Percentiles rank a stretch among this genome's conserved stretches.
Evolutionary conservation across 2,329 filamentous ascomycete species (phyloP).

Genomic region (Pseudogymnoascus sp.): DNA sequence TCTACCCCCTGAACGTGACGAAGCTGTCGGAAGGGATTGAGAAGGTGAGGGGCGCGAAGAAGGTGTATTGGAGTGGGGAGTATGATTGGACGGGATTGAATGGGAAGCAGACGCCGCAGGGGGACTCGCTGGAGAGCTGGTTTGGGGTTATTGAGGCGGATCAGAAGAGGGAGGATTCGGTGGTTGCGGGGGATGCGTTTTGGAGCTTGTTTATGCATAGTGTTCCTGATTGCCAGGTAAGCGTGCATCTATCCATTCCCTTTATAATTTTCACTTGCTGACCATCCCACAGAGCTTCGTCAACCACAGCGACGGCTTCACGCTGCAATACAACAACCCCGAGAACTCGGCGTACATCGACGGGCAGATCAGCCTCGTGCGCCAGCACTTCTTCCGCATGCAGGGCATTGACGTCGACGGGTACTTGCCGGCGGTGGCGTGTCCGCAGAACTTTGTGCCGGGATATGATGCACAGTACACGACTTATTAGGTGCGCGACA

Average conservation of each 20-base stretch:
- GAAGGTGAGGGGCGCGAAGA: conserved; percentile 30
- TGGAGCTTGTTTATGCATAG: conserved; percentile 42
- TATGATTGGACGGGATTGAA: conserved; percentile 38
- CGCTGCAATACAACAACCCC: conserved; percentile 40
- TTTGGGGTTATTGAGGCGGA: conserved; percentile 35
- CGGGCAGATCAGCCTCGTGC: conserved; percentile 35
- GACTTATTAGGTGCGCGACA: conserved; percentile 1
- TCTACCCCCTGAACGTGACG: conserved; percentile 37
- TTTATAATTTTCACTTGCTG: conserved; percentile 1
- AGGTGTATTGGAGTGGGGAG: conserved; percentile 40
- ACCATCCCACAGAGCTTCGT: conserved; percentile 32
- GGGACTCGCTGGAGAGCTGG: conserved; percentile 33
- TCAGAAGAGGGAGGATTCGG: conserved; percentile 19
- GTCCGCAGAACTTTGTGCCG: conserved; percentile 27
- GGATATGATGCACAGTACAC: conserved; percentile 21
- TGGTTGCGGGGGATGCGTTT: conserved; percentile 37
- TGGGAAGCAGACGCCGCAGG: conserved; percentile 18
- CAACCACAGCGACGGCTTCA: conserved; percentile 38
- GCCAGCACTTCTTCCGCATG: conserved; percentile 38
- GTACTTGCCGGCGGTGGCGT: conserved; percentile 34
- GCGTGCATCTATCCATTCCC: conserved; percentile 12
- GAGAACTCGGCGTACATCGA: conserved; percentile 33
- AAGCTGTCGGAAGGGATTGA: conserved; percentile 35
- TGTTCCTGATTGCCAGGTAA: conserved; percentile 37
- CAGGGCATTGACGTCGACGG: conserved; percentile 29